Evolutionary conservation across 805 yeast species (phyloP).

Genomic region (Priceomyces carsonii): DNA sequence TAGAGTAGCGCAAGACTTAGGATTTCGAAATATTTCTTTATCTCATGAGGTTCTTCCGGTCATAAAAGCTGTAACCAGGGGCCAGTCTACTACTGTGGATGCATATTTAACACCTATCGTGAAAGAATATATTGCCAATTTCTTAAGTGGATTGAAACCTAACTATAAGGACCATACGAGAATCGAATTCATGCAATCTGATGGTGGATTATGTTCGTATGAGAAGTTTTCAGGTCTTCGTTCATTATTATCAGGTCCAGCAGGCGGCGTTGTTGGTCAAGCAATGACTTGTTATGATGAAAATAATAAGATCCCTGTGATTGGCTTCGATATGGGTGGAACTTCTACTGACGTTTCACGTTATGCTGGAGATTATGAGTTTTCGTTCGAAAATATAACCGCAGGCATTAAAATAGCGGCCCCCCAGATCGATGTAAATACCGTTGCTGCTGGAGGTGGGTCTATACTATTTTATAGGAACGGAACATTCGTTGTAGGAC

Average conservation of each 20-base stretch:
- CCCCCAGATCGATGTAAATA: constrained; percentile 64
- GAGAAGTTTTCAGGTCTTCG: constrained; percentile 17
- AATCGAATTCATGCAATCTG: constrained; percentile 20
- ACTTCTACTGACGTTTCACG: constrained; percentile 86
- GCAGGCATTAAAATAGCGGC: constrained; percentile 84
- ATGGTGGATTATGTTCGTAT: constrained; percentile 21
- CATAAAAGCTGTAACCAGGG: constrained; percentile 74
- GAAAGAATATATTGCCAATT: constrained; percentile 58
- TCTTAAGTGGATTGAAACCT: constrained; percentile 60
- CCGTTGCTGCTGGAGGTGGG: constrained; percentile 43
- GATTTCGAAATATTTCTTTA: constrained; percentile 68
- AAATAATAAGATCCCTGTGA: constrained; percentile 58
- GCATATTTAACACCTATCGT: constrained; percentile 84
- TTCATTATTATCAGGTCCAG: constrained; percentile 22
- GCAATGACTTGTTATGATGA: constrained; percentile 19
- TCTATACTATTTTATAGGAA: constrained; percentile 25
- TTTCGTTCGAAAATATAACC: constrained; percentile 78
- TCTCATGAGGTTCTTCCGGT: constrained; percentile 73
- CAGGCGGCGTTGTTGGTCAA: constrained; percentile 24
- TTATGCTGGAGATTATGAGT: constrained; percentile 68
- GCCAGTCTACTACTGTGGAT: constrained; percentile 78
- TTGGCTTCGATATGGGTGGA: constrained; percentile 92
- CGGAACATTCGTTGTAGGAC: constrained; percentile 67
- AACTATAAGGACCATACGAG: constrained; percentile 33
- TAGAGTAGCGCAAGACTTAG: constrained; percentile 58